Conservation (phyloP, 805 yeast genomes). For the Suhomyces prunicola region DNA sequence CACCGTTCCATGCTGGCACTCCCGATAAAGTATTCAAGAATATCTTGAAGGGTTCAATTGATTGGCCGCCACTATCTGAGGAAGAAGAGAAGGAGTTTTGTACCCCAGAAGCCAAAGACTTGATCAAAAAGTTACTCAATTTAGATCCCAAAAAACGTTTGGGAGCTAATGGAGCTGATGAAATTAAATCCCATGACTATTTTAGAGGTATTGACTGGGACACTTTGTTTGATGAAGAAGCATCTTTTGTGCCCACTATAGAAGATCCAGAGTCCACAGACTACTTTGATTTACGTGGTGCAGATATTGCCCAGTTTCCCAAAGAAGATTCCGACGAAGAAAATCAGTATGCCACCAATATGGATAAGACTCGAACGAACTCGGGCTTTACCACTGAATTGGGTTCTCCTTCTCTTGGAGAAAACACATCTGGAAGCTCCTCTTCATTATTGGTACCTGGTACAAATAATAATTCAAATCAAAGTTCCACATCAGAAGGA, state of each 20-base stretch:
- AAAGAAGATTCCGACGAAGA: conserved; percentile 40
- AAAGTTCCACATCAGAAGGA: conserved; percentile 9
- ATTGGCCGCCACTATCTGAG: conserved; percentile 73
- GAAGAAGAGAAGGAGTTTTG: conserved; percentile 54
- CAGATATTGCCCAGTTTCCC: conserved; percentile 63
- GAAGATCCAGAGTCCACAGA: conserved; percentile 86
- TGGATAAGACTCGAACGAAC: background rate
- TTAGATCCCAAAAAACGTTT: conserved; percentile 65
- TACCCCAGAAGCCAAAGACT: conserved; percentile 66
- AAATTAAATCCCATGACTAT: conserved; percentile 76
- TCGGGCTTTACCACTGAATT: conserved; percentile 6
- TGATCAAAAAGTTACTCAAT: conserved; percentile 60
- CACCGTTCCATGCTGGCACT: conserved; percentile 85
- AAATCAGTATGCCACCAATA: conserved; percentile 10
- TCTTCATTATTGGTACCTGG: conserved; percentile 10
- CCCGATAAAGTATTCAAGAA: conserved; percentile 82
- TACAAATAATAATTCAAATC: conserved; percentile 10
- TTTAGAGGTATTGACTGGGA: conserved; percentile 76
- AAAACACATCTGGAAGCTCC: conserved; percentile 4
- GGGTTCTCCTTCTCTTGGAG: conserved; percentile 14
- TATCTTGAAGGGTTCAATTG: conserved; percentile 67
- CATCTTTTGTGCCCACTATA: conserved; percentile 77
- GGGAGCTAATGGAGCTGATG: conserved; percentile 76
- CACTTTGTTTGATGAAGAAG: conserved; percentile 61
- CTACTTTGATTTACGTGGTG: conserved; percentile 90